A percentile compares a stretch with the other conserved stretches of the same genome.
phyloP scores from a whole-genome alignment of 805 yeast genomes.

The Cephaloascus albidus region DNA sequence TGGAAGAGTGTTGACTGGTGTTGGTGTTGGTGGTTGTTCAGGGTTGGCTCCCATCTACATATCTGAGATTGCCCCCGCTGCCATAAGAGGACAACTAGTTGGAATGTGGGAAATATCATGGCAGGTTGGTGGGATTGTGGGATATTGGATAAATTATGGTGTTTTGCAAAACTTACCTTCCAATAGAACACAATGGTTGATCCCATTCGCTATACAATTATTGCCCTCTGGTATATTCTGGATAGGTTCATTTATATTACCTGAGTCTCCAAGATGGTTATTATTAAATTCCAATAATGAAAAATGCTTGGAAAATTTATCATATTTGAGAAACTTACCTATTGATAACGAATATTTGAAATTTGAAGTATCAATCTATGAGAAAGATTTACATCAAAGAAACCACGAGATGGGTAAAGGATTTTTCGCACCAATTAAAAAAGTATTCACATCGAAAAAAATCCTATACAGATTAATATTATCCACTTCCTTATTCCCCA shows the following conservation, averaged over 20 bases:
- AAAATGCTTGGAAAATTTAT: constrained; percentile 21
- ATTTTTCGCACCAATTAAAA: constrained; percentile 27
- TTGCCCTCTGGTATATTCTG: constrained; percentile 34
- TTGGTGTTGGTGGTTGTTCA: constrained; percentile 44
- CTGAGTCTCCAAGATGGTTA: constrained; percentile 38
- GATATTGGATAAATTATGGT: constrained; percentile 43
- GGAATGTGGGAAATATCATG: constrained; percentile 40
- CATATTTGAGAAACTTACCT: constrained; percentile 26
- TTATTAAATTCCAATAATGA: constrained; percentile 23
- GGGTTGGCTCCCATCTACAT: constrained; percentile 39
- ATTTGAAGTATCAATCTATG: constrained; percentile 24
- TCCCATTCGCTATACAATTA: constrained; percentile 37
- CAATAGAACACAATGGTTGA: constrained; percentile 30
- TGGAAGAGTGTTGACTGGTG: constrained; percentile 42
- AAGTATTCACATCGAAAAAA: constrained; percentile 17
- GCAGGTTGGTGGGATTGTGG: constrained; percentile 38
- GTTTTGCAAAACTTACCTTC: constrained; percentile 22
- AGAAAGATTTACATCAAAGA: constrained; percentile 13
- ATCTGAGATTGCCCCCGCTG: constrained; percentile 33
- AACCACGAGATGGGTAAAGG: constrained; percentile 20
- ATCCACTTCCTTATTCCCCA: constrained; percentile 26
- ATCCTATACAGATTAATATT: constrained; percentile 24
- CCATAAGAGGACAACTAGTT: constrained; percentile 34
- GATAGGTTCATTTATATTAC: constrained; percentile 25
- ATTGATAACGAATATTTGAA: constrained; percentile 26